Percentiles rank a stretch among this genome's conserved stretches.
Evolutionary conservation across 257 asterid species (phyloP).

Genomic region (Gardenia jasminoides): DNA sequence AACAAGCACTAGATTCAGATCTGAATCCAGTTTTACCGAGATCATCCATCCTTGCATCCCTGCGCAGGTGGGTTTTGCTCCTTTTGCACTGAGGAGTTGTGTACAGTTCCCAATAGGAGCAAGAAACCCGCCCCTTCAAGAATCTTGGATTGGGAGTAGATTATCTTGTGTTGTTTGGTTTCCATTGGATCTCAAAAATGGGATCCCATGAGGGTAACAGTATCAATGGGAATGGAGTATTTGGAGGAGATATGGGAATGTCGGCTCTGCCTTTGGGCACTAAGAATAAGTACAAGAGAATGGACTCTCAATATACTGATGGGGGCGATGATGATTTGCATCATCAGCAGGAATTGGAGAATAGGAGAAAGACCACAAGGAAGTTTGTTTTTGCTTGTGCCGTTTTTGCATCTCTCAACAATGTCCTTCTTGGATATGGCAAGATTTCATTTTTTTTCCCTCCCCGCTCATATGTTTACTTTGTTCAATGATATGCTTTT

Average conservation of each 20-base stretch:
- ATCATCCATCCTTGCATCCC: neutral
- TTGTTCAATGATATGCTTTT: neutral
- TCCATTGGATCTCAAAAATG: slow-evolving; percentile 15
- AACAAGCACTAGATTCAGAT: slow-evolving; percentile 3
- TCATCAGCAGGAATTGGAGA: slow-evolving; percentile 50
- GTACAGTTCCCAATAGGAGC: neutral
- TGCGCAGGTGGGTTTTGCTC: slow-evolving; percentile 6
- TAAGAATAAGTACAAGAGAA: slow-evolving; percentile 65
- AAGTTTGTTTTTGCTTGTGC: slow-evolving; percentile 91
- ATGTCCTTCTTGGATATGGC: slow-evolving; percentile 96
- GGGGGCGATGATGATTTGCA: slow-evolving; percentile 42
- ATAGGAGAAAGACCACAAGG: slow-evolving; percentile 49
- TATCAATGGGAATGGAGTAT: slow-evolving; percentile 33
- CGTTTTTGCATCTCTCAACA: slow-evolving; percentile 91
- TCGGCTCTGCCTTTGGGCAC: slow-evolving; percentile 46
- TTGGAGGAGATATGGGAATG: slow-evolving; percentile 36
- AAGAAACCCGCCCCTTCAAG: slow-evolving; percentile 10
- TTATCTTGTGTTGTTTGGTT: neutral
- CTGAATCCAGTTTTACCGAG: slow-evolving; percentile 14
- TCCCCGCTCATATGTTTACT: neutral
- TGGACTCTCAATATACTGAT: slow-evolving; percentile 51
- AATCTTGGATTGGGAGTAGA: slow-evolving; percentile 4
- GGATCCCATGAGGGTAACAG: slow-evolving; percentile 51
- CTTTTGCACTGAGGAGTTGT: neutral
- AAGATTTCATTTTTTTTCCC: slow-evolving; percentile 12